phyloP scores from a whole-genome alignment of 164 flowering plant genomes.

The Piper betle region DNA sequence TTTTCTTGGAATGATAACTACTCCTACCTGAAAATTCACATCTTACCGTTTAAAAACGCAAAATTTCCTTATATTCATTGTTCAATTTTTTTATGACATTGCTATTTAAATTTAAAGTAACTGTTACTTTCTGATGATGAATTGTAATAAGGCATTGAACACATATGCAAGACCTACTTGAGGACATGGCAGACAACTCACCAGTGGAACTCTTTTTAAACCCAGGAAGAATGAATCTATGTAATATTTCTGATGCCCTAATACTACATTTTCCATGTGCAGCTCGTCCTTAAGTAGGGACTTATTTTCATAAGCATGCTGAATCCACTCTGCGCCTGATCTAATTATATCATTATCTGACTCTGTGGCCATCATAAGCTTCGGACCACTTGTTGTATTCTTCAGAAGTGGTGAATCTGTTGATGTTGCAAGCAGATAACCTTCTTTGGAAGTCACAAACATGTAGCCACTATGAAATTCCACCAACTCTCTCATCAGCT shows the following conservation, averaged over 20 bases:
- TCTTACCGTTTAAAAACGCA: constrained; percentile 7
- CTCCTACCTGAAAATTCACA: constrained; percentile 64
- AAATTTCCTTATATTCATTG: not conserved
- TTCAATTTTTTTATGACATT: not conserved
- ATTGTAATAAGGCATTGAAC: constrained; percentile 39
- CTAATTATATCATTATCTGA: constrained; percentile 56
- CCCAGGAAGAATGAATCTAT: constrained; percentile 84
- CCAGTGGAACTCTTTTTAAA: constrained; percentile 84
- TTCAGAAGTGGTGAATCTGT: constrained; percentile 64
- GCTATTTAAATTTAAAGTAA: constrained; percentile 12
- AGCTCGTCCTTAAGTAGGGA: constrained; percentile 44
- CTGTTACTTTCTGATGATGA: too few relatives aligned
- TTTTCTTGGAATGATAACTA: constrained; percentile 76
- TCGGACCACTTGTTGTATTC: constrained; percentile 46
- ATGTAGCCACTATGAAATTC: constrained; percentile 83
- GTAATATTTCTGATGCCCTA: constrained; percentile 53
- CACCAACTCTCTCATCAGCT: constrained; percentile 89
- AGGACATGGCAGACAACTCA: constrained; percentile 15
- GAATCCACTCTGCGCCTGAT: constrained; percentile 68
- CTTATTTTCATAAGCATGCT: constrained; percentile 34
- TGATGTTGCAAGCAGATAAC: constrained; percentile 85
- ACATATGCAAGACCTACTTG: constrained; percentile 47
- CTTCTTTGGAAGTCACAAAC: constrained; percentile 86
- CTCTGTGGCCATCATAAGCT: constrained; percentile 67
- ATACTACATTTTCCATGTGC: constrained; percentile 70